Conservation (phyloP, 139 green algal genomes). For the Chlorella ohadii region DNA sequence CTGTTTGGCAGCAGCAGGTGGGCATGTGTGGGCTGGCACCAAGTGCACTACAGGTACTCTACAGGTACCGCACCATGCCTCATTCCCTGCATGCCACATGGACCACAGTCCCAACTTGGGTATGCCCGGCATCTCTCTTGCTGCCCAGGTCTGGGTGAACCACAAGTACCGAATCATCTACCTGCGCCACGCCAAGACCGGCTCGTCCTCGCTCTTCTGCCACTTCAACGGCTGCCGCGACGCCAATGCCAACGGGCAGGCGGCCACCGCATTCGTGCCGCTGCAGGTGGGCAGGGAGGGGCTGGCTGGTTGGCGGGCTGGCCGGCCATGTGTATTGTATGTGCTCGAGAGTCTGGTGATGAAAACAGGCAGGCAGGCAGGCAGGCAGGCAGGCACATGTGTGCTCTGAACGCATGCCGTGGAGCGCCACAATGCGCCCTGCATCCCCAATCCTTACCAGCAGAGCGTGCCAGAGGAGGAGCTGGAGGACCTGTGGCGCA, state of each 20-base stretch:
- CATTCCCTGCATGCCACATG: neutral
- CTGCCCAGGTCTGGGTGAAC: slow-evolving; percentile 23
- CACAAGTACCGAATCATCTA: slow-evolving; percentile 34
- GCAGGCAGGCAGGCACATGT: no score
- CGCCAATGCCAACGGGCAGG: neutral
- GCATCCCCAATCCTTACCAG: neutral
- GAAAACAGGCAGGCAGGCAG: no score
- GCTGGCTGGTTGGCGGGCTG: neutral
- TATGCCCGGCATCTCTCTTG: no score
- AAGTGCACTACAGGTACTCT: no score
- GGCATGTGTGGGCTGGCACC: no score
- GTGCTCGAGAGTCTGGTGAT: no score
- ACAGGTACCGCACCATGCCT: no score
- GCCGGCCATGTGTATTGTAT: no score
- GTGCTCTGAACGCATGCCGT: no score
- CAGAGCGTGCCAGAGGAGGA: slow-evolving; percentile 5
- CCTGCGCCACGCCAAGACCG: slow-evolving; percentile 36
- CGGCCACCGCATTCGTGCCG: neutral
- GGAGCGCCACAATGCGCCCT: no score
- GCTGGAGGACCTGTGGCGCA: slow-evolving; percentile 10
- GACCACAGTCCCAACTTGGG: no score
- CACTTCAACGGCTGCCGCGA: slow-evolving; percentile 1
- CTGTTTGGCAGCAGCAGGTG: no score
- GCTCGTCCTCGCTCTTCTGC: slow-evolving; percentile 9
- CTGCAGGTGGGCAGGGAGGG: neutral